Evolutionary conservation across 2,329 filamentous ascomycete genomes (phyloP), one percentile per base, ranked within the genome.

Genomic region (Colletotrichum sp.): DNA sequence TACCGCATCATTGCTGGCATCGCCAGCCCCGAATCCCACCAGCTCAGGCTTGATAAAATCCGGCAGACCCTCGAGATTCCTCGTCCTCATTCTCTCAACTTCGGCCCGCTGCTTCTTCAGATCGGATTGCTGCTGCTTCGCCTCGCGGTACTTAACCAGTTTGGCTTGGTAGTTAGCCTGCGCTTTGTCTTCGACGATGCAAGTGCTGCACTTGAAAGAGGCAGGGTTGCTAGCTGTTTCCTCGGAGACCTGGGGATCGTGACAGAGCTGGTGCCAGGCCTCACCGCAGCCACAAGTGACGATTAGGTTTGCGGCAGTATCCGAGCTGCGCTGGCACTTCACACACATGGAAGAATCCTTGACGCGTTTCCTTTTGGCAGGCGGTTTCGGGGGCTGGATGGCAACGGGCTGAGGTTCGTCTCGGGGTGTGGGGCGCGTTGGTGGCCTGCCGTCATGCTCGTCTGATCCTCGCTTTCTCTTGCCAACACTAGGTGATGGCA

Each of bases 11-110:
- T 81, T 80, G 2, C 83, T 82, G 15, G 86, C 82, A 9, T 80
- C 79, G 1, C 85, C 84, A 3, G 82, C 80, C 16, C 77, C 78
- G 71, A 87, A 88, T 0, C 86, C 86, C 19, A 88, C 81, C 3
- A 86, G 80, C 11, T 82, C 80, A 27, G 84, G 78, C 63, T 84
- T 86, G 55, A 81, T 82, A 4, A 86, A 84, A 19, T 77, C 75
- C 1, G 84, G 84, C 13, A 87, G 77, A 1, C 77, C 65, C 3
- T 81, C 81, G n/a, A 87, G 79, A 15, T 81, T 80, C 69, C 80
- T 82, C 59, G 82, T 78, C 19, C 85, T 81, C 48, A 83, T 70
- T 25, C 68, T 79, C 5, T 84, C 83, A 4, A 85, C 79, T n/a
- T 83, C 80, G 11, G 77, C 71, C 39, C 77, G 79, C 30, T 79